Evolutionary conservation across 345 rosid genomes (phyloP).

Genomic region (Orychophragmus violaceus): DNA sequence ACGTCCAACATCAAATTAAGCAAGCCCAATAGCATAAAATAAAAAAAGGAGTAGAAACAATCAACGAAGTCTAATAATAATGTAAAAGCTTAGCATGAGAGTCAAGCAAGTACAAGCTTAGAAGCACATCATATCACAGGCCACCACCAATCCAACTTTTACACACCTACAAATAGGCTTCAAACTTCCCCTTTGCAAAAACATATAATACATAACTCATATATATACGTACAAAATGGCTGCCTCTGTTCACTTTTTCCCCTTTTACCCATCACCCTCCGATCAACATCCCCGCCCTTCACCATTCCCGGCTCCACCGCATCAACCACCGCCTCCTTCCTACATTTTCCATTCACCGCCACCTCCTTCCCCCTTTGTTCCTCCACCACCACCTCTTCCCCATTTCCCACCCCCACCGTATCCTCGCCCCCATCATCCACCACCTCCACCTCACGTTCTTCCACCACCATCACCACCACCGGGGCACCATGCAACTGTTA

Average conservation of each 20-base stretch:
- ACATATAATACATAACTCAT: not conserved
- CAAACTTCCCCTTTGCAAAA: conserved; percentile 1
- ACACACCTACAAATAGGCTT: conserved; percentile 26
- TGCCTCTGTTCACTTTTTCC: conserved; percentile 5
- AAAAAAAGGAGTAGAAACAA: conserved; percentile 27
- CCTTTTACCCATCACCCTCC: conserved; percentile 25
- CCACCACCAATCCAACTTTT: conserved; percentile 13
- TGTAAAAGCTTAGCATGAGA: conserved; percentile 17
- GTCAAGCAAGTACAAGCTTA: conserved; percentile 26
- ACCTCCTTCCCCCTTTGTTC: conserved; percentile 24
- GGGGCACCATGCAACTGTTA: conserved; percentile 45
- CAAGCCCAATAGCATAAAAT: not conserved
- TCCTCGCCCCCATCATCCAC: conserved; percentile 35
- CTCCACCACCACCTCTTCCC: conserved; percentile 33
- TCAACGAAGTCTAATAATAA: not conserved
- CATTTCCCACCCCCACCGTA: conserved; percentile 31
- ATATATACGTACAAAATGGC: conserved; percentile 2
- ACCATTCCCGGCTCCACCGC: conserved; percentile 16
- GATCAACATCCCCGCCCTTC: conserved; percentile 20
- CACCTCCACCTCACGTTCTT: conserved; percentile 43
- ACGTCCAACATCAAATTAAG: not conserved
- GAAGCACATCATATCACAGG: conserved; percentile 19
- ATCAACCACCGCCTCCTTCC: conserved; percentile 17
- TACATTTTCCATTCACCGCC: conserved; percentile 9
- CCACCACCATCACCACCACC: conserved; percentile 48